These are phyloP conservation scores for Salix purpurea DNA, from an alignment of 345 rosid genomes.

Conservation along the genomic window DNA sequence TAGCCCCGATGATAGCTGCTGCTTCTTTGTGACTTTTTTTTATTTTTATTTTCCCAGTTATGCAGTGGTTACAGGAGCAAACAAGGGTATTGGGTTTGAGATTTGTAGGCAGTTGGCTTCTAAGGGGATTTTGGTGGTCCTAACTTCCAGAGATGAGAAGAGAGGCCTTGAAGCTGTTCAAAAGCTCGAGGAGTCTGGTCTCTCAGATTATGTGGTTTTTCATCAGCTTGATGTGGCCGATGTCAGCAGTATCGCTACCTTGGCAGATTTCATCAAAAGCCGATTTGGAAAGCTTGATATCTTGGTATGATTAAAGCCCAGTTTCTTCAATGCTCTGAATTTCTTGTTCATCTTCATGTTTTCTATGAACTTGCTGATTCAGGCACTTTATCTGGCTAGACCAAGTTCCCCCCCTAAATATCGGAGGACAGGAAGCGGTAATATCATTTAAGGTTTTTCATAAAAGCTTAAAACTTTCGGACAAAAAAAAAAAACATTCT, in stretches of 20 bases:
- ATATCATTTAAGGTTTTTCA: no score
- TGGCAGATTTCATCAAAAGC: conserved; percentile 15
- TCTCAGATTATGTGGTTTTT: conserved; percentile 8
- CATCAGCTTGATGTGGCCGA: conserved; percentile 21
- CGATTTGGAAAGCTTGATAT: conserved; percentile 25
- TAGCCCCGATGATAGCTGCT: neutral
- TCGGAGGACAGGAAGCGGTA: no score
- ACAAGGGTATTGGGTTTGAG: conserved; percentile 33
- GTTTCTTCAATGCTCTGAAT: no score
- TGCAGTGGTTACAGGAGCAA: conserved; percentile 34
- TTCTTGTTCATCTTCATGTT: no score
- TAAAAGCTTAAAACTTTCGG: no score
- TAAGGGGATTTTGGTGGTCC: conserved; percentile 4
- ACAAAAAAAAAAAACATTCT: no score
- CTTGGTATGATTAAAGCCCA: neutral
- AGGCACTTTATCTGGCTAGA: no score
- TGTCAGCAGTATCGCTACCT: neutral
- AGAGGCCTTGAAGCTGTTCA: conserved; percentile 12
- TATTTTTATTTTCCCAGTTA: conserved; percentile 1
- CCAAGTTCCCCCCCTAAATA: no score
- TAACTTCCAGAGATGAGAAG: conserved; percentile 13
- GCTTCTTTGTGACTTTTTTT: neutral
- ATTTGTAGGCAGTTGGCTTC: conserved; percentile 14
- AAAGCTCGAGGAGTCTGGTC: conserved; percentile 1
- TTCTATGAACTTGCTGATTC: no score